phyloP scores from a whole-genome alignment of 2,329 filamentous ascomycete species.

The Fusarium nelsonii region DNA sequence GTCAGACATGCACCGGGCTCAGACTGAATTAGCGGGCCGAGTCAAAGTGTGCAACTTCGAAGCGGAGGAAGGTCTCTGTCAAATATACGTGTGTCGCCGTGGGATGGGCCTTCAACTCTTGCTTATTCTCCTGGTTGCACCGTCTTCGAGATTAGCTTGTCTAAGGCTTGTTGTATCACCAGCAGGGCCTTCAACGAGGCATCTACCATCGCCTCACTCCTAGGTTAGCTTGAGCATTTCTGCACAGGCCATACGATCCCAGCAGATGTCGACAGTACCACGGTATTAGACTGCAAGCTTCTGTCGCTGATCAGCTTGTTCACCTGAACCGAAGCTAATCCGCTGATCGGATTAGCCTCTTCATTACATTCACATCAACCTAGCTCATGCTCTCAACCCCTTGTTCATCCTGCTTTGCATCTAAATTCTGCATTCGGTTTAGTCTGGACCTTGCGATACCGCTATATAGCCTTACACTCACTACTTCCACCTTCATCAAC shows the following conservation, averaged over 20 bases:
- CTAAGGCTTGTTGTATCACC: constrained; percentile 41
- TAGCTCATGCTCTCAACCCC: neutral
- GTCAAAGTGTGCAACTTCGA: constrained; percentile 44
- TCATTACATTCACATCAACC: neutral
- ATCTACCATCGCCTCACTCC: constrained; percentile 20
- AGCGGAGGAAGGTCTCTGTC: constrained; percentile 23
- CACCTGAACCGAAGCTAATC: neutral
- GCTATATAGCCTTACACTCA: neutral
- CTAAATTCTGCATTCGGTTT: neutral
- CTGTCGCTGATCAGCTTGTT: neutral
- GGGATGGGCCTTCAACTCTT: constrained; percentile 33
- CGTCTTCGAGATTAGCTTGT: constrained; percentile 48
- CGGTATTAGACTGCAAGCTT: neutral
- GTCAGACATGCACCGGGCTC: constrained; percentile 45
- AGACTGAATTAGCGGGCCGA: constrained; percentile 47
- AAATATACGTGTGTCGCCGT: constrained; percentile 35
- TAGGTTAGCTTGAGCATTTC: constrained; percentile 17
- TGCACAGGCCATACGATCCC: constrained; percentile 2
- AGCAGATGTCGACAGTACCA: neutral
- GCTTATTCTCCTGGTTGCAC: constrained; percentile 42
- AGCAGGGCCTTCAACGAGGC: constrained; percentile 30
- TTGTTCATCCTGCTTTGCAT: neutral
- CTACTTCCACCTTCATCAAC: constrained; percentile 1
- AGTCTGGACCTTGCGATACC: neutral
- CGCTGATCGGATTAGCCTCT: neutral